Evolutionary conservation across 352 stramenopile species (phyloP).

Genomic region (Pythium sp.): DNA sequence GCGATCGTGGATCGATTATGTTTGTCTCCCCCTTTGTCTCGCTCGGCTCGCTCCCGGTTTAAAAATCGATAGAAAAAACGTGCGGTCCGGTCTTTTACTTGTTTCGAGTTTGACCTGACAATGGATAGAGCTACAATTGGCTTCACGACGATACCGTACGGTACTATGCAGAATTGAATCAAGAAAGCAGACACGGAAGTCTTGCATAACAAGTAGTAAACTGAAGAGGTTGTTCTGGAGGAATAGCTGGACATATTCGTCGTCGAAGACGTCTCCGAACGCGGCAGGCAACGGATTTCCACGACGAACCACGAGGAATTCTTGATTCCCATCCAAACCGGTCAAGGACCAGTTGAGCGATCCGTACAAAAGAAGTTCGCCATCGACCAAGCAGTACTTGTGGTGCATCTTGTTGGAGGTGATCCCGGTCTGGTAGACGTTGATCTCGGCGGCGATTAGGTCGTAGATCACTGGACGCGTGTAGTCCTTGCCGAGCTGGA

Average conservation of each 20-base stretch:
- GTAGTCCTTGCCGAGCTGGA: not conserved
- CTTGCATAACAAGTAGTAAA: not conserved
- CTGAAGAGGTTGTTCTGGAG: not conserved
- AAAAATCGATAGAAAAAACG: conserved; percentile 1
- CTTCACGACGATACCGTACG: no score
- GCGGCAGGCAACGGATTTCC: not conserved
- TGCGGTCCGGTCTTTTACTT: conserved; percentile 9
- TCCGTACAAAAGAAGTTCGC: not conserved
- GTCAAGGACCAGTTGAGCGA: not conserved
- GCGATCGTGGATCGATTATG: not conserved
- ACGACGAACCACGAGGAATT: not conserved
- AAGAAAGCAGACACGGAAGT: no score
- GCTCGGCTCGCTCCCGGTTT: not conserved
- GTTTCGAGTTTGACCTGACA: not conserved
- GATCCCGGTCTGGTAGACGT: not conserved
- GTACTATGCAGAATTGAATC: no score
- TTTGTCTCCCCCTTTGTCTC: not conserved
- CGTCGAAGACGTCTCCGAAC: not conserved
- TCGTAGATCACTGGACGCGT: not conserved
- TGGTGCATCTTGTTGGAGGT: not conserved
- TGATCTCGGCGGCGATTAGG: not conserved
- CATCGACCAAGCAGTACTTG: not conserved
- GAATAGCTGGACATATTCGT: not conserved
- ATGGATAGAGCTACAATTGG: not conserved
- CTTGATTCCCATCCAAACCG: not conserved